These are phyloP conservation scores for Pisolithus albus DNA, from an alignment of 768 basidiomycete species.

Conservation along the genomic window DNA sequence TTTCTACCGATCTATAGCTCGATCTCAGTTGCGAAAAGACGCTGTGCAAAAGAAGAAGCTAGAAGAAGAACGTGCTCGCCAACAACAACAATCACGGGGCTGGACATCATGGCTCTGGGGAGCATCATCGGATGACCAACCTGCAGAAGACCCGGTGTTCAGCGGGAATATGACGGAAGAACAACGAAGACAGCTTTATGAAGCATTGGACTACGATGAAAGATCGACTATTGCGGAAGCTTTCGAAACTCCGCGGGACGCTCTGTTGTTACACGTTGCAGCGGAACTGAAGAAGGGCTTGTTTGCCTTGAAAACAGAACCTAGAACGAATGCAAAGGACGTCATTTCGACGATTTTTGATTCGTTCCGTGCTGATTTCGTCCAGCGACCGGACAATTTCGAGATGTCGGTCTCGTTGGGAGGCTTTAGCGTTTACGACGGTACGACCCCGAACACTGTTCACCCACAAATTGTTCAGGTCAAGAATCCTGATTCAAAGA, in stretches of 20 bases:
- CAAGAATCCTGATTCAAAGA: conserved; percentile 35
- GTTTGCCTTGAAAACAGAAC: conserved; percentile 73
- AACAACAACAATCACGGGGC: conserved; percentile 45
- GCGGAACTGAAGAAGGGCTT: conserved; percentile 84
- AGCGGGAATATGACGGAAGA: conserved; percentile 77
- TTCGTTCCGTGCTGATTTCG: conserved; percentile 72
- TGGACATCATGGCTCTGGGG: conserved; percentile 85
- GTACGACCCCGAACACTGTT: conserved; percentile 72
- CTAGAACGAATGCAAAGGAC: conserved; percentile 55
- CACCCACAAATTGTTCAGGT: conserved; percentile 91
- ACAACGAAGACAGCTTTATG: conserved; percentile 84
- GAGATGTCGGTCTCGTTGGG: conserved; percentile 81
- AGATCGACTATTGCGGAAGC: conserved; percentile 64
- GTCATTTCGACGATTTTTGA: conserved; percentile 86
- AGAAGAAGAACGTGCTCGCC: conserved; percentile 61
- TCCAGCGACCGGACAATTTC: conserved; percentile 82
- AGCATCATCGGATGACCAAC: conserved; percentile 33
- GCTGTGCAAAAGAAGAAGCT: conserved; percentile 56
- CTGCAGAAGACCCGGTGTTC: conserved; percentile 50
- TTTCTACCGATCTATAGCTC: conserved; percentile 93
- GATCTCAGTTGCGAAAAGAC: conserved; percentile 83
- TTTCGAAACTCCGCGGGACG: conserved; percentile 69
- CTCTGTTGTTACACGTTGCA: conserved; percentile 66
- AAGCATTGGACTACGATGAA: conserved; percentile 89
- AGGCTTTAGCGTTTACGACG: conserved; percentile 84